A percentile compares a stretch with the other conserved stretches of the same genome.
phyloP scores from a whole-genome alignment of 306 rosid genomes.

The Biancaea sappan region DNA sequence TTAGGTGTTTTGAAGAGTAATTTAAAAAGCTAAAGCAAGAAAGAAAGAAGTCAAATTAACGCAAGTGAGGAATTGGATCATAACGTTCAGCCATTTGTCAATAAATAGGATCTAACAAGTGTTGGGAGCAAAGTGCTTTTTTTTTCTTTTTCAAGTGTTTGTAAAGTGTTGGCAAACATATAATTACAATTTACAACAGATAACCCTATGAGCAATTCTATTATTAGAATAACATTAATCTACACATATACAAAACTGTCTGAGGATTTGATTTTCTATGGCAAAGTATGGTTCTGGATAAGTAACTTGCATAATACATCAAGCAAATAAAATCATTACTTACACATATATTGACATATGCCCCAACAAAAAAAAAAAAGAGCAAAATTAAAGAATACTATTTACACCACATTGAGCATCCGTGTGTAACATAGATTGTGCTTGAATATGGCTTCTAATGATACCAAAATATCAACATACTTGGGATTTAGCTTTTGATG shows the following conservation, averaged over 20 bases:
- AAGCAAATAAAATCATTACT: neutral
- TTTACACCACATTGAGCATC: conserved; percentile 39
- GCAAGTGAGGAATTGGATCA: no score
- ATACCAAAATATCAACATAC: neutral
- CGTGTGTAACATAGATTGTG: neutral
- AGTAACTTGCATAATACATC: neutral
- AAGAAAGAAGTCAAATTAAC: no score
- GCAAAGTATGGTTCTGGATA: neutral
- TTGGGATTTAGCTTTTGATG: conserved; percentile 32
- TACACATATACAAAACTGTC: no score
- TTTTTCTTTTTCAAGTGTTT: no score
- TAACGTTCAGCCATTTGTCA: no score
- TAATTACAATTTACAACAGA: neutral
- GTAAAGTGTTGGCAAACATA: no score
- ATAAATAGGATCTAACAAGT: neutral
- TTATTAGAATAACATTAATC: neutral
- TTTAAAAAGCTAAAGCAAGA: no score
- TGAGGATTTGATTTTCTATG: neutral
- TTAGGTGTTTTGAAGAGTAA: no score
- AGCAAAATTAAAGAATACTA: conserved; percentile 29
- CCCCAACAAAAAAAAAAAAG: neutral
- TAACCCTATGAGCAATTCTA: neutral
- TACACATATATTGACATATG: neutral
- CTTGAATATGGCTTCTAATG: neutral
- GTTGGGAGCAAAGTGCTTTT: neutral